Percentiles rank a stretch among this genome's conserved stretches.
These are phyloP conservation scores for Pseudogymnoascus sp. DNA, from an alignment of 2,329 filamentous ascomycete species.

Conservation along the genomic window DNA sequence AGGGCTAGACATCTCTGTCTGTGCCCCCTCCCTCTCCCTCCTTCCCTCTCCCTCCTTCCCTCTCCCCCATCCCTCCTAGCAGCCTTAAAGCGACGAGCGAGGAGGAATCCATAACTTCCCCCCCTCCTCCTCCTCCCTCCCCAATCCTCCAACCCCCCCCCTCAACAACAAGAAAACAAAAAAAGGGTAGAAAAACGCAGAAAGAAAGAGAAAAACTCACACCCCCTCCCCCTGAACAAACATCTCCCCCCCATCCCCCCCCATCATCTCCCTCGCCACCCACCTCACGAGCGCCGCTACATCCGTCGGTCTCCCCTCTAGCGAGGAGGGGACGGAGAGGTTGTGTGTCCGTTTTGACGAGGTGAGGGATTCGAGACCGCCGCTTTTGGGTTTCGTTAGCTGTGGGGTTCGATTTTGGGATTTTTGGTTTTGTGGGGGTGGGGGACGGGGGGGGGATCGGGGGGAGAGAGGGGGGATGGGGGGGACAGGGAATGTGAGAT, in stretches of 20 bases:
- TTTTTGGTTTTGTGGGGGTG: background rate
- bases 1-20: no score
- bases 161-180: background rate
- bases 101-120: no score
- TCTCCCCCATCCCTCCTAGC: no score
- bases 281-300: slow-evolving; percentile 70
- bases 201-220: slow-evolving; percentile 48
- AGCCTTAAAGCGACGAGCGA: no score
- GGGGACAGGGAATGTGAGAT: background rate
- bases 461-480: background rate
- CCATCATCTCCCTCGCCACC: slow-evolving; percentile 76
- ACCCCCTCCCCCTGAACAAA: slow-evolving; percentile 83
- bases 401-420: slow-evolving; percentile 1
- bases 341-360: slow-evolving; percentile 67
- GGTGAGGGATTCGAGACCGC: slow-evolving; percentile 92
- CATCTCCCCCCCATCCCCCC: slow-evolving; percentile 73
- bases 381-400: slow-evolving; percentile 45
- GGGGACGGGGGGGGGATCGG: background rate
- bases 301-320: slow-evolving; percentile 54
- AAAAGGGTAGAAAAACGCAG: slow-evolving; percentile 8
- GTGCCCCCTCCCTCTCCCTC: no score
- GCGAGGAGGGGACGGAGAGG: slow-evolving; percentile 56
- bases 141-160: no score
- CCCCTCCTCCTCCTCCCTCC: no score
- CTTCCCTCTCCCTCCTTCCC: no score